phyloP scores from a whole-genome alignment of 176 grass and related monocot species.

The Aegilops speltoides region DNA sequence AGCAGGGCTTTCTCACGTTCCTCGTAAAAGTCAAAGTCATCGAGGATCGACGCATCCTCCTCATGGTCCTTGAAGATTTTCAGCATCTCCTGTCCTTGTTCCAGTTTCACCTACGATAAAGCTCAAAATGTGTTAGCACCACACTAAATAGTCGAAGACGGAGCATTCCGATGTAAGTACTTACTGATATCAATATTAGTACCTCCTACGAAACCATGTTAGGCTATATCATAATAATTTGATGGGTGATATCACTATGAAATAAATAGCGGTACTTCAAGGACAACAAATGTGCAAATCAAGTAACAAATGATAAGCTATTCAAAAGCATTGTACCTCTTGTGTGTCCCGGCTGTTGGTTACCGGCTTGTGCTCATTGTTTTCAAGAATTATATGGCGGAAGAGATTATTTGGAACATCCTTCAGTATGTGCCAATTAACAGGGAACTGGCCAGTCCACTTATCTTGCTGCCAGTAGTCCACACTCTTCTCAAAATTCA shows the following conservation, averaged over 20 bases:
- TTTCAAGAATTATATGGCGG: constrained; percentile 80
- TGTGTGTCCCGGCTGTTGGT: constrained; percentile 82
- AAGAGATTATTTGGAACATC: constrained; percentile 84
- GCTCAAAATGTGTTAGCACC: neutral
- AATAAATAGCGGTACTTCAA: neutral
- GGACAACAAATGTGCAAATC: neutral
- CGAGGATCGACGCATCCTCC: constrained; percentile 59
- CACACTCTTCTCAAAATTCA: constrained; percentile 81
- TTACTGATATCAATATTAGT: neutral
- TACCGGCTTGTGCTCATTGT: constrained; percentile 77
- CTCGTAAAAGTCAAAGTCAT: constrained; percentile 76
- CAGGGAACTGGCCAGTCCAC: constrained; percentile 78
- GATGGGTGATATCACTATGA: neutral
- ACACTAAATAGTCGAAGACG: neutral
- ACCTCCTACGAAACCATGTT: neutral
- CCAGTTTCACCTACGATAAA: constrained; percentile 57
- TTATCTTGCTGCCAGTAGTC: constrained; percentile 87
- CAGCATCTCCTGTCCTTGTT: constrained; percentile 74
- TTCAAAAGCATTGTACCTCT: constrained; percentile 38
- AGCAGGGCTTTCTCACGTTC: constrained; percentile 64
- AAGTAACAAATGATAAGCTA: neutral
- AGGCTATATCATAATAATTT: neutral
- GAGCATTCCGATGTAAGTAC: neutral
- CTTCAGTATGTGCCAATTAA: constrained; percentile 79
- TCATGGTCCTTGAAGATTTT: constrained; percentile 64